These are phyloP conservation scores for Pelargonium nanum DNA, from an alignment of 345 rosid species.

Conservation along the genomic window DNA sequence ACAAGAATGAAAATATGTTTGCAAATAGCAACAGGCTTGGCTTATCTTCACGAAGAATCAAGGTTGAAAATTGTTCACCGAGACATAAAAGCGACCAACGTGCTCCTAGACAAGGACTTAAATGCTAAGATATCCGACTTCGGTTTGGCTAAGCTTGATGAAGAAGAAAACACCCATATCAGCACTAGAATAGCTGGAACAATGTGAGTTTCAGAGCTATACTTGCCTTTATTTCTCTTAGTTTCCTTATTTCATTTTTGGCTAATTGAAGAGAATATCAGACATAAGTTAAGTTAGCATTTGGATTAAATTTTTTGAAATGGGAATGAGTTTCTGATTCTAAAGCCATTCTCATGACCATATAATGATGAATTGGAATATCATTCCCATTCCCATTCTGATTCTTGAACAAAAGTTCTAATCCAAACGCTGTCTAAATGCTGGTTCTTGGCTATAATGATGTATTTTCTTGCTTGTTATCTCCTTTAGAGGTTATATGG, in stretches of 20 bases:
- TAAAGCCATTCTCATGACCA: too few species aligned
- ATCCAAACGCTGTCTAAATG: too few species aligned
- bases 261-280: not conserved
- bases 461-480: not conserved
- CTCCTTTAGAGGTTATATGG: constrained; percentile 82
- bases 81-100: constrained; percentile 65
- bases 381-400: too few species aligned
- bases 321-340: too few species aligned
- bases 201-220: constrained; percentile 34
- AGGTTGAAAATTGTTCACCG: constrained; percentile 65
- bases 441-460: too few species aligned
- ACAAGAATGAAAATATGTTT: constrained; percentile 42
- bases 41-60: constrained; percentile 63
- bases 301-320: too few species aligned
- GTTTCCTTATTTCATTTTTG: not conserved
- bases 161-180: not conserved
- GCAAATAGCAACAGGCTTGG: constrained; percentile 48
- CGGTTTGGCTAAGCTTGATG: not conserved
- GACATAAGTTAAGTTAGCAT: too few species aligned
- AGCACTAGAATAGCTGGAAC: constrained; percentile 43
- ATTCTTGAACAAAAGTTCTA: too few species aligned
- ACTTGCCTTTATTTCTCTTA: too few species aligned
- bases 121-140: not conserved
- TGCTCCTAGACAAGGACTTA: constrained; percentile 16
- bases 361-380: too few species aligned